Evolutionary conservation across 441 rosid genomes (phyloP), one percentile per base, ranked within the genome.

Genomic region (Dalechampia spathulata): DNA sequence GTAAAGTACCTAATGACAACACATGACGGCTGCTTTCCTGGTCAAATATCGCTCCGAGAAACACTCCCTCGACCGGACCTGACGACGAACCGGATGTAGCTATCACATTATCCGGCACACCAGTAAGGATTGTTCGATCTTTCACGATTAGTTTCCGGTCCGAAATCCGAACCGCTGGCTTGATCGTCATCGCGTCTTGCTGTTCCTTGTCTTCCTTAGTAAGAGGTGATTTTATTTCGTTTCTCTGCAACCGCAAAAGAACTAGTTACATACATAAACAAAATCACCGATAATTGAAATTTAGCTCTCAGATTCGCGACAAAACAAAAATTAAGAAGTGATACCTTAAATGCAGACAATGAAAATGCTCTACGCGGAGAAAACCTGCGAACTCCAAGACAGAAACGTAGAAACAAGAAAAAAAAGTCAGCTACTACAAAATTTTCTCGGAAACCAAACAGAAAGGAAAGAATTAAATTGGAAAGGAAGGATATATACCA

Each of bases 61-160:
- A 91, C 23, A 87, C 67, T 6, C 98, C 98, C n/a, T 83, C 88
- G 0, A 74, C 85, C 45, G 85, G 83, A 17, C 88, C 93, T n/a
- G 91, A 75, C 4, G 95, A 83, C 45, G 85, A 82, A 17, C 88
- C 93, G n/a, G 91, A 75, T 4, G 95, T 81, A 16, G 84, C 60
- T 25, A 86, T 73, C 64, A 91, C 84, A 64, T 86, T 87, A 21
- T 87, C 89, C 9, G 95, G 83, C 4, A 91, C 74, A 46, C 86
- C 93, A 49, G 72, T 72, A 11, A 87, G 45, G 44, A 91, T 72
- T 11, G 80, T 71, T 30, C 83, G 78, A 71, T 83, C 68, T 63
- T 74, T 87, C 21, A 86, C 93, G 20, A 86, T 56, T 44, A 91
- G 63, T 60, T 82, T 83, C 62, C 78, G 60, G 19, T 86, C 86